Evolutionary conservation across 345 rosid species (phyloP).

Genomic region (Linum tenue): DNA sequence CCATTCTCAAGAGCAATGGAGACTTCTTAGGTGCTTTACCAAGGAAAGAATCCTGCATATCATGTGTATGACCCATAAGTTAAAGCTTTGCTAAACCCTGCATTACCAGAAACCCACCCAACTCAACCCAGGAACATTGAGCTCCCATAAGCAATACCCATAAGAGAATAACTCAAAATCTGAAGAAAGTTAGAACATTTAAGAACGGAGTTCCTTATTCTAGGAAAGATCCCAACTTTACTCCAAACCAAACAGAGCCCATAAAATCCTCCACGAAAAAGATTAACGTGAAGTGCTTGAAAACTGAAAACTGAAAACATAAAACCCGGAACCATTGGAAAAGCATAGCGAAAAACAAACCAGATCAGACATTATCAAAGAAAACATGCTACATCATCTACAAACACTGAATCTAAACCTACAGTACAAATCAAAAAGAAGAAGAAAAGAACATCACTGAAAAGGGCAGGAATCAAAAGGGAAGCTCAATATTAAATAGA

Average conservation of each 20-base stretch:
- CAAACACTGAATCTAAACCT: conserved; percentile 5
- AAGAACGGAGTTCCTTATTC: background rate
- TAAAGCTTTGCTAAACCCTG: too few species aligned
- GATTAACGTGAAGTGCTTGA: background rate
- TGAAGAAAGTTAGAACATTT: conserved; percentile 2
- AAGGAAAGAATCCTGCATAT: conserved; percentile 56
- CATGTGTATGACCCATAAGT: conserved; percentile 8
- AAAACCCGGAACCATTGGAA: conserved; percentile 13
- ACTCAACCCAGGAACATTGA: conserved; percentile 4
- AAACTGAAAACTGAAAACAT: conserved; percentile 22
- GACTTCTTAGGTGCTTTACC: conserved; percentile 78
- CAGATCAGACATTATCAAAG: conserved; percentile 26
- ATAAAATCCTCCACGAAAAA: background rate
- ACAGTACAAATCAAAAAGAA: conserved; percentile 6
- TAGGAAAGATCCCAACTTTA: background rate
- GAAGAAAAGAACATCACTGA: background rate
- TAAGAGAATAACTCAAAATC: conserved; percentile 5
- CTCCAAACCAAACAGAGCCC: background rate
- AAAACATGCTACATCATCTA: conserved; percentile 6
- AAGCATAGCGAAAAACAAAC: conserved; percentile 8
- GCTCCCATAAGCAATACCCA: conserved; percentile 1
- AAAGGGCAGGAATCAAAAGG: too few species aligned
- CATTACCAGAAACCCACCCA: too few species aligned
- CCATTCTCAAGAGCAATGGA: conserved; percentile 71
- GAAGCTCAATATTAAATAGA: background rate